Base-by-base conservation (phyloP, 2,329 filamentous ascomycete genomes). In the Trichophyton mentagrophytes region DNA sequence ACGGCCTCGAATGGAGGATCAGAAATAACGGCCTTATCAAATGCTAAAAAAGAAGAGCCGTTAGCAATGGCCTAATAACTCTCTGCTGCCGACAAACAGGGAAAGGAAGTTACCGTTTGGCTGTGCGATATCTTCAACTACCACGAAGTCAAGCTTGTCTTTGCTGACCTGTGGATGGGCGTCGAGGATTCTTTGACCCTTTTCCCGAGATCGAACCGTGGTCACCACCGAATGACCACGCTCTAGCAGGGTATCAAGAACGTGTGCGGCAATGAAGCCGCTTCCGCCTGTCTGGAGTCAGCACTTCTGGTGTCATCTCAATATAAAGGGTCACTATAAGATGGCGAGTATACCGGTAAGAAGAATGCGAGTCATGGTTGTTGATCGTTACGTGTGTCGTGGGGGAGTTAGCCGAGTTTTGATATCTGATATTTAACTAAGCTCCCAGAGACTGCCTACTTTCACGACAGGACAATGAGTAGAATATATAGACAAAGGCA, bases 111-210 rank as follows among this genome's bases (percentile, higher is more conserved):
- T 63, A 66, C 64, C 64, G 38, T 66, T 59, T 25, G 60, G 62
- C 40, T 83, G 69, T 0, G 86, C 85, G 65, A 95, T 85, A 65
- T 95, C 87, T 57, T 83, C 79, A 11, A 95, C 87, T 62, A 92
- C 81, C 40, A 76, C 79, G 68, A 85, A 87, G 61, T 80, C 80
- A 36, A 88, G 77, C 69, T 82, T 81, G 61, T 80, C 79, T 61
- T 81, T 79, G 1, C 79, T 74, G 6, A 75, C 72, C 30, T 69
- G 72, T 51, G 79, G 76, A 67, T 84, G 79, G 20, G 78, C 78
- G 20, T 78, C 74, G 62, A 81, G 77, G 68, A 86, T 85, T 67
- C 78, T 81, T 65, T 83, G 76, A 46, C 81, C 84, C 70, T 86
- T 86, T 40, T 80, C 78, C 64, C 82, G 77, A 0, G 80, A 83